Conservation (phyloP, 495 filamentous ascomycete species). For the Barbatosphaeria neglecta region DNA sequence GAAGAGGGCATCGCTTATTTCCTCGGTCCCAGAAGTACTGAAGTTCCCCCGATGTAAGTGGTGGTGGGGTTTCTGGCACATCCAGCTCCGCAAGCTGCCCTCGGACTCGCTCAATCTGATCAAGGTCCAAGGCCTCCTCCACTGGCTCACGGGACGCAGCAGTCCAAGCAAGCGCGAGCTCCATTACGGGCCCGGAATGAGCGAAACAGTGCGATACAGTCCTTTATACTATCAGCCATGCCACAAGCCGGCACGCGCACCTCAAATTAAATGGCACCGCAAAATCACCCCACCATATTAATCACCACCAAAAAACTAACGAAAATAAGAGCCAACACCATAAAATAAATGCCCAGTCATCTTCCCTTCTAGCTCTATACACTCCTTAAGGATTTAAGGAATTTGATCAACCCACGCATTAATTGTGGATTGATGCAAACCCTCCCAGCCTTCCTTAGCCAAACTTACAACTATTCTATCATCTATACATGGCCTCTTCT, state of each 20-base stretch:
- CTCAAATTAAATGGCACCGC: too few relatives aligned
- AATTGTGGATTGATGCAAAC: background rate
- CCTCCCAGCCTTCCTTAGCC: background rate
- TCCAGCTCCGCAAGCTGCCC: background rate
- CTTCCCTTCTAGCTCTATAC: background rate
- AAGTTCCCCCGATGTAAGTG: slow-evolving; percentile 2
- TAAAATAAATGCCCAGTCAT: slow-evolving; percentile 1
- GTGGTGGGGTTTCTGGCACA: slow-evolving; percentile 3
- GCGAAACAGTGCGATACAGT: too few relatives aligned
- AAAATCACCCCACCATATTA: too few relatives aligned
- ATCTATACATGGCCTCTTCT: background rate
- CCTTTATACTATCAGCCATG: too few relatives aligned
- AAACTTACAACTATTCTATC: background rate
- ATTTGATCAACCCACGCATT: background rate
- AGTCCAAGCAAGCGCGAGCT: too few relatives aligned
- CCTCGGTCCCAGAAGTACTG: slow-evolving; percentile 6
- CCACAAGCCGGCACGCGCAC: too few relatives aligned
- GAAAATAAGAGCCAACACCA: too few relatives aligned
- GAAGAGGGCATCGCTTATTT: slow-evolving; percentile 6
- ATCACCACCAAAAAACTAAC: too few relatives aligned
- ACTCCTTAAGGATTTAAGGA: background rate
- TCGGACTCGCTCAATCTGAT: too few relatives aligned
- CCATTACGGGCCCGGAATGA: too few relatives aligned
- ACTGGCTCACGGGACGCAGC: too few relatives aligned
- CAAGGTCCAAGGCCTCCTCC: too few relatives aligned